Base-by-base conservation (phyloP, 2,329 filamentous ascomycete genomes). In the Cryphonectria parasitica region DNA sequence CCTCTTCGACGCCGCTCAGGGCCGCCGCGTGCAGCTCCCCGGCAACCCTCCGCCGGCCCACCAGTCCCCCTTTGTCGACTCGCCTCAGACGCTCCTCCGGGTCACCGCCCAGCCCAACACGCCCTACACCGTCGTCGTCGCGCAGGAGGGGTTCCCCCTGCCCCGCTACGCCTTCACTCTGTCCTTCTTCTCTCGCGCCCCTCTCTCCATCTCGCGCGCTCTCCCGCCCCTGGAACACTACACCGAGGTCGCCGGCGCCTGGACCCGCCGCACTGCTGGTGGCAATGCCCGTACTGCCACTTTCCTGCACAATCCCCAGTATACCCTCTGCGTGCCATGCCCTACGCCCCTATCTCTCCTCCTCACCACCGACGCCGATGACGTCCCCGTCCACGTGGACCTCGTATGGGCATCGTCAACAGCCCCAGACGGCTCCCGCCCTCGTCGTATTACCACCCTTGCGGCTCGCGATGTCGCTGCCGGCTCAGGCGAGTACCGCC, bases 261-360 rank as follows among this genome's bases (percentile, higher is more conserved):
- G 96, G 96, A 94, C 89, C 2, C 84, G 88, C 67, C 88, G 91
- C 64, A 95, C 91, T 0, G 93, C 94, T 4, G 96, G 96, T 31
- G 96, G 96, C 41, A 97, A 94, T 77, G 89, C 93, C 0, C 89
- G 91, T 72, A 92, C 91, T 39, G 81, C 91, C 2, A 89, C 87
- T 11, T 98, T 96, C 81, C 88, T 91, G n/a, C 85, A 87, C 70
- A 99, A 98, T 75, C 96, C 96, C 0, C 95, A 98, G 78, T 98
- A 93, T 79, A 87, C 87, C 69, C 83, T 99, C 8, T 80, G 83
- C 19, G 76, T 95, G 64, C 76, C 86, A 0, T 78, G 81, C 4
- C 77, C 82, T 3, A 90, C 91, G 0, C 87, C 90, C 10, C 79
- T 98, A 1, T 89, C 90, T 3, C 85, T 98, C 25, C 83, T 97